Base-by-base conservation (phyloP, 805 yeast species). In the Metschnikowia similis region DNA sequence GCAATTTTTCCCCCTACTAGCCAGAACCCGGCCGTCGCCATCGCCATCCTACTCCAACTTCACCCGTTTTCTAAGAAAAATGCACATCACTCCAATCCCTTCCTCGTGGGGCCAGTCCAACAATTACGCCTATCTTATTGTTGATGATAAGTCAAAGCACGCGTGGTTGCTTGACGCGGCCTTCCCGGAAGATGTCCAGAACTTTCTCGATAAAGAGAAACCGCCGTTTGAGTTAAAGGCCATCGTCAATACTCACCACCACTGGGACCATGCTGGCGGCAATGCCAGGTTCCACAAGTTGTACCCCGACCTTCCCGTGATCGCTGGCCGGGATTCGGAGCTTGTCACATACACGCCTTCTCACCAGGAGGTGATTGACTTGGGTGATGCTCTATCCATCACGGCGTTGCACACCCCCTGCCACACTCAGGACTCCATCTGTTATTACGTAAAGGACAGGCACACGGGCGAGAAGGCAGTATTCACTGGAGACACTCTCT, bases 91-190 rank as follows among this genome's bases (percentile, higher is more conserved):
- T 58, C 70, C 85, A 30, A 81, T 94, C 57, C 91, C 92, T 48
- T 91, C 91, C 96, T 81, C 97, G 67, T 92, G 98, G 97, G 89
- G 92, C 48, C 65, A 82, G 27, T 96, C 97, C 48, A 94, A 92
- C 63, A 94, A 94, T 72, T 94, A 91, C 69, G 79, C 91, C 58
- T 94, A 94, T 65, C 66, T 91, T 8, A 64, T 94, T 31, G 76
- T 81, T 16, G 97, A 91, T 67, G 80, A 79, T 26, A 71, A 74
- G 14, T 76, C 89, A 6, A 77, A 72, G 43, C 76, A 82, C 51
- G 81, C 96, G 5, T 87, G 96, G 85, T 59, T 94, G 32, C 85
- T 94, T 55, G 99, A 94, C 61, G 96, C 98, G 1, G 98, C 98
- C 1, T 86, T 85, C 57, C 92, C 96, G 1, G 65, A 75, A 4